Evolutionary conservation across 2,329 filamentous ascomycete species (phyloP).

Genomic region (Ciborinia camelliae): DNA sequence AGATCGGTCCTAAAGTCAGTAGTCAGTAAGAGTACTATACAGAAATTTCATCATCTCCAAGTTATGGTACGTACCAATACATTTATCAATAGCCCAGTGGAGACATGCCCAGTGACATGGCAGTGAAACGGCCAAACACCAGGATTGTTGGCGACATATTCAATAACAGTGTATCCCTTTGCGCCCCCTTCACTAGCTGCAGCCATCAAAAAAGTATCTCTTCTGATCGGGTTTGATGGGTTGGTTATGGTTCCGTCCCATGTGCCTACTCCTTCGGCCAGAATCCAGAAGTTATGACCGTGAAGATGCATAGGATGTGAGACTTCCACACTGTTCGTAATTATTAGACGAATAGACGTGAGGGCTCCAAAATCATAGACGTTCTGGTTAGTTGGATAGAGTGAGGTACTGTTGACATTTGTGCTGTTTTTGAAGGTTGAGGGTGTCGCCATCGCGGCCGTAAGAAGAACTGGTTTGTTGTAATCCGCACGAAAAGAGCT

Average conservation of each 20-base stretch:
- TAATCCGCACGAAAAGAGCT: constrained; percentile 52
- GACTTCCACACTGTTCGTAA: constrained; percentile 56
- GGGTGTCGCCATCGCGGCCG: constrained; percentile 49
- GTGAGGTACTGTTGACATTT: constrained; percentile 47
- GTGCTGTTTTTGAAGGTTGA: constrained; percentile 46
- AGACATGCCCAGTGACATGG: constrained; percentile 53
- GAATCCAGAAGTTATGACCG: constrained; percentile 68
- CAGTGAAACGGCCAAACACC: constrained; percentile 58
- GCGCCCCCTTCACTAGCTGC: constrained; percentile 42
- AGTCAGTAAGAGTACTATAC: neutral
- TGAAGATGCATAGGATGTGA: constrained; percentile 71
- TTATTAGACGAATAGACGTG: constrained; percentile 76
- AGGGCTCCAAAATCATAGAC: constrained; percentile 55
- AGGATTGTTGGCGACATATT: constrained; percentile 54
- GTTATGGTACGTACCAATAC: constrained; percentile 38
- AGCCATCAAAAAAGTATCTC: constrained; percentile 52
- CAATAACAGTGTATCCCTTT: constrained; percentile 50
- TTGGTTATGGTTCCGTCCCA: constrained; percentile 38
- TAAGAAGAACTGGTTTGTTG: constrained; percentile 50
- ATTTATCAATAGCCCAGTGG: constrained; percentile 42
- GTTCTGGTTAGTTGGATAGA: constrained; percentile 53
- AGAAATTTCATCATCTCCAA: neutral
- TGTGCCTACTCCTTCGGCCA: constrained; percentile 46
- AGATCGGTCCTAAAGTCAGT: constrained; percentile 23
- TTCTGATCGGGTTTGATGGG: constrained; percentile 45